Base-by-base conservation (phyloP, 306 rosid genomes). In the Abrus pulchellus region DNA sequence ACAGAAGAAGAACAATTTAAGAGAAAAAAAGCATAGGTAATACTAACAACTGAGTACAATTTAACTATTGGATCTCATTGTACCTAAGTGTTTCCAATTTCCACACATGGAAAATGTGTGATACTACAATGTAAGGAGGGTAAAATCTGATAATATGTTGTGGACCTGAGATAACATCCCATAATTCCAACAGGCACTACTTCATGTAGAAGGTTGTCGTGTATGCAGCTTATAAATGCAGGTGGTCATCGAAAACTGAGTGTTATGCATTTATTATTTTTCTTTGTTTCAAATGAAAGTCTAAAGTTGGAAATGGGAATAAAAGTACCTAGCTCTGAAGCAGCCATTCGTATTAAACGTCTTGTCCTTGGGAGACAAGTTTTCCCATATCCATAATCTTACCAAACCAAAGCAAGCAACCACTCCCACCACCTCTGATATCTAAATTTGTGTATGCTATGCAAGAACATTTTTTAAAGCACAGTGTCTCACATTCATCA, bases 401-500 rank as follows among this genome's bases (percentile, higher is more conserved):
- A n/a, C 29, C 75, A 9, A 75, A 81, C 87, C 90, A 84, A 52
- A 83, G 48, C 66, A 81, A 59, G 48, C 87, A 87, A 9, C 90
- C 90, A 68, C 72, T 68, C 1, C 78, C 78, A 9, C 75, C 62
- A 38, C 3, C 38, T 49, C 76, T 80, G 13, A 79, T 5, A 36
- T 63, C 72, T 53, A 57, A 32, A 59, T 12, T 68, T 56, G 83
- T 48, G 74, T 79, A 79, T 20, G 83, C 63, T 45, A 44, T 54
- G 74, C 86, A 82, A 7, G 76, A 82, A 4, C 84, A 82, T 14
- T 63, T 62, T 5, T 77, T 47, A 68, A 57, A 54, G 49, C 89
- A 86, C 34, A 49, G 9, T 9, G 50, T 75, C 53, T 68, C 29
- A 32, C 86, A 85, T 44, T 82, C 83, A 5, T 65, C 72, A 8